These are phyloP conservation scores for Lactarius evosmus DNA, from an alignment of 768 basidiomycete genomes.

Conservation along the genomic window DNA sequence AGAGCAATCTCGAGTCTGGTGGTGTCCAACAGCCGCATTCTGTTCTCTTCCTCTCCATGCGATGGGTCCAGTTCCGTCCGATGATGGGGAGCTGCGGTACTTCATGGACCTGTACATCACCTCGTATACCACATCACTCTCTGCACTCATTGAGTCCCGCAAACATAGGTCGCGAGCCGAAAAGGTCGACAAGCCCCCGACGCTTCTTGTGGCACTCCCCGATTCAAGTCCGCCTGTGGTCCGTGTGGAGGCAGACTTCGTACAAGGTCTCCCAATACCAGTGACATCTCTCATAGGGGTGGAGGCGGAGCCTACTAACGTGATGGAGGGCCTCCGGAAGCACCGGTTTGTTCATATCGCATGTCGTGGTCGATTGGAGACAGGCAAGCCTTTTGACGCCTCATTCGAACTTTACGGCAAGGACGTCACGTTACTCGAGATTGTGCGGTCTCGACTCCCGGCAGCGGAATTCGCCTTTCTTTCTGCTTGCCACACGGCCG, in stretches of 20 bases:
- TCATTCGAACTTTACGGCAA: constrained; percentile 9
- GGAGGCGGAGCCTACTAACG: background rate
- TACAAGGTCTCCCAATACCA: too few species aligned
- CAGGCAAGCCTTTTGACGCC: constrained; percentile 1
- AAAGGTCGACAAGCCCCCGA: background rate
- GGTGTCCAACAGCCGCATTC: constrained; percentile 20
- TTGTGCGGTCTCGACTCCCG: constrained; percentile 8
- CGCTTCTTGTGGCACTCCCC: background rate
- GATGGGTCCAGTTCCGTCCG: too few species aligned
- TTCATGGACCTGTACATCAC: too few species aligned
- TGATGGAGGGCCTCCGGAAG: background rate
- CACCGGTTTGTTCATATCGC: background rate
- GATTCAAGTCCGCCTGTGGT: too few species aligned
- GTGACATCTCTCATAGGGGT: background rate
- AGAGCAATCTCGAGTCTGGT: too few species aligned
- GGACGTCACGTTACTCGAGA: background rate
- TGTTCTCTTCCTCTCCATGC: constrained; percentile 16
- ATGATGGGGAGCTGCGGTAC: too few species aligned
- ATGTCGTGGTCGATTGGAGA: constrained; percentile 8
- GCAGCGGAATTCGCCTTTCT: too few species aligned
- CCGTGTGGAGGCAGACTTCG: too few species aligned
- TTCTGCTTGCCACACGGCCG: too few species aligned
- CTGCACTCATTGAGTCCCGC: too few species aligned
- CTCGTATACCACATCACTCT: too few species aligned
- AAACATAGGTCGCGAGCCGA: background rate